Conservation (phyloP, 495 filamentous ascomycete species). For the Zalerion maritima region DNA sequence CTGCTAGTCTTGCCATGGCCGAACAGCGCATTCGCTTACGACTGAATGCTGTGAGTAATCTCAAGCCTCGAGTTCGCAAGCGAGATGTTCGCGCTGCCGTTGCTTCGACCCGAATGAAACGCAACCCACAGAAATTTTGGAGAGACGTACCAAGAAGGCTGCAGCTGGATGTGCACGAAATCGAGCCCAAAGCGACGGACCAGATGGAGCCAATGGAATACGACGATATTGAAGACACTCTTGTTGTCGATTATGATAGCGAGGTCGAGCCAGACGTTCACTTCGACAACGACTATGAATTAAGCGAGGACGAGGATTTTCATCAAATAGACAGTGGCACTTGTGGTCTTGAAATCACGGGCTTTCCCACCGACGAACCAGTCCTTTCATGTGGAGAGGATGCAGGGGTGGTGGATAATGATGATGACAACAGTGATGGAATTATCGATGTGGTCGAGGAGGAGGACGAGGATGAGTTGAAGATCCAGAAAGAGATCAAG, state of each 20-base stretch:
- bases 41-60: constrained; percentile 17
- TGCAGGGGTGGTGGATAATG: constrained; percentile 7
- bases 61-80: constrained; percentile 26
- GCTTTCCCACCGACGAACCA: too few species aligned
- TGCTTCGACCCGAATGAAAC: constrained; percentile 35
- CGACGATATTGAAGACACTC: constrained; percentile 38
- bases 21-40: constrained; percentile 36
- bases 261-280: constrained; percentile 1
- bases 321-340: too few species aligned
- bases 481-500: constrained; percentile 9
- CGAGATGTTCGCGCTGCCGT: constrained; percentile 54
- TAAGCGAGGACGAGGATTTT: constrained; percentile 8
- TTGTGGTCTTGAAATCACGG: too few species aligned
- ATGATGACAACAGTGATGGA: constrained; percentile 13
- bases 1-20: constrained; percentile 50
- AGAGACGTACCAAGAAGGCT: constrained; percentile 42
- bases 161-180: constrained; percentile 39
- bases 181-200: constrained; percentile 3
- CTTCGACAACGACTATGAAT: constrained; percentile 3
- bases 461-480: constrained; percentile 13
- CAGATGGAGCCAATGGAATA: constrained; percentile 24
- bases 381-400: too few species aligned
- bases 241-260: constrained; percentile 14
- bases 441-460: constrained; percentile 8
- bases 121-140: constrained; percentile 40